These are phyloP conservation scores for Colletotrichum acutatum DNA, from an alignment of 2,329 filamentous ascomycete genomes.

Conservation along the genomic window DNA sequence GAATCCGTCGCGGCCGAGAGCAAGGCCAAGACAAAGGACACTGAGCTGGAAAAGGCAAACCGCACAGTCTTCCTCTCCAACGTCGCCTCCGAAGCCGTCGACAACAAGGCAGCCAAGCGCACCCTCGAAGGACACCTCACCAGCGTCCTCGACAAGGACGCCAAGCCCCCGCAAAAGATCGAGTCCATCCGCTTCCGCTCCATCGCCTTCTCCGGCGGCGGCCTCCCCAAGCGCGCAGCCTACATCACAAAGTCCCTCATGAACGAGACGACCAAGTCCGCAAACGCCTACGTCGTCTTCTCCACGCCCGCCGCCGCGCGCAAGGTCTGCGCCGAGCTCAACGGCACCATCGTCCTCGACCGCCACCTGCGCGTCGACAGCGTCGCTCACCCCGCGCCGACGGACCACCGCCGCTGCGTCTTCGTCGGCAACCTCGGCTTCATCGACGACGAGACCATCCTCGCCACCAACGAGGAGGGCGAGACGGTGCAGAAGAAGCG, in stretches of 20 bases:
- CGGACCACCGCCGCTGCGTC: conserved; percentile 89
- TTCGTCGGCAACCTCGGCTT: conserved; percentile 98
- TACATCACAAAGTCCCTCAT: conserved; percentile 92
- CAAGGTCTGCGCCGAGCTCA: conserved; percentile 80
- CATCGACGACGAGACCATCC: conserved; percentile 86
- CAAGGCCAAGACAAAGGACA: conserved; percentile 56
- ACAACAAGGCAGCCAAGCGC: conserved; percentile 84
- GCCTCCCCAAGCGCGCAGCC: conserved; percentile 92
- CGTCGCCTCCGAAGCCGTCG: conserved; percentile 84
- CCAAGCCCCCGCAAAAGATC: conserved; percentile 74
- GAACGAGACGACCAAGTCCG: conserved; percentile 89
- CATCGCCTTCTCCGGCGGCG: conserved; percentile 80
- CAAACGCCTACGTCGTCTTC: conserved; percentile 95
- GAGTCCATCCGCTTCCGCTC: conserved; percentile 96
- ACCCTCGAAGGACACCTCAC: conserved; percentile 79
- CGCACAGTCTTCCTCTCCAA: conserved; percentile 95
- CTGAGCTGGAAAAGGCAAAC: conserved; percentile 84
- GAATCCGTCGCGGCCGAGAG: conserved; percentile 65
- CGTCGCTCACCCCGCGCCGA: conserved; percentile 85
- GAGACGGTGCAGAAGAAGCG: conserved; percentile 78
- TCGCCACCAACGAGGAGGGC: conserved; percentile 72
- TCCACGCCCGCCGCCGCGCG: conserved; percentile 79
- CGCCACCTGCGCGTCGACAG: conserved; percentile 92
- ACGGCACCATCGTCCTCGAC: conserved; percentile 85
- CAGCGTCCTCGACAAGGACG: conserved; percentile 72